Conservation (phyloP, 176 grass and related monocot genomes). For the Poa annua region DNA sequence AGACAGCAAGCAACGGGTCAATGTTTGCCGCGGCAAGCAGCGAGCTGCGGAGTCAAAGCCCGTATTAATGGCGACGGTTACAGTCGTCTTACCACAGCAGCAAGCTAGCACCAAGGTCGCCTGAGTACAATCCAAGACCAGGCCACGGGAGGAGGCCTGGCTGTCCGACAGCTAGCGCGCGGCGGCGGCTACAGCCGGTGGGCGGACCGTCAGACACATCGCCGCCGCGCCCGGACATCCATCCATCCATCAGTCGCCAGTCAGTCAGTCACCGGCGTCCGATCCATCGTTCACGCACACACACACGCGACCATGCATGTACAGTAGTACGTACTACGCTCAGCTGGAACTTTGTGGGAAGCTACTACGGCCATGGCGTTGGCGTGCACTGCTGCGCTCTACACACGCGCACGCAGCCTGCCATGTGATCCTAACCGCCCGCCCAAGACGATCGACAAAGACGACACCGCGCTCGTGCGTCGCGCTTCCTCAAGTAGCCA, state of each 20-base stretch:
- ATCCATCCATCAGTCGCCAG: not conserved
- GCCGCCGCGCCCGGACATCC: not conserved
- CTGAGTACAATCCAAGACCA: not conserved
- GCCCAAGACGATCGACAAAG: not conserved
- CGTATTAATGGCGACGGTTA: not conserved
- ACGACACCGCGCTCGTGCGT: constrained; percentile 4
- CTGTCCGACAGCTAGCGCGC: not conserved
- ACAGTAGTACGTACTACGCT: too few species aligned
- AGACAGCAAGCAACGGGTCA: not conserved
- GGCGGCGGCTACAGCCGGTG: not conserved
- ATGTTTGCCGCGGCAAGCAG: not conserved
- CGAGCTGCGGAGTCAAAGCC: not conserved
- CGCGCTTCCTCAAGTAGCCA: not conserved
- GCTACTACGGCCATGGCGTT: not conserved
- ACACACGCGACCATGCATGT: not conserved
- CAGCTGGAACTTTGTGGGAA: not conserved
- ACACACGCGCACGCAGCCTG: not conserved
- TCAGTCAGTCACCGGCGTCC: not conserved
- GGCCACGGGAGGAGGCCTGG: too few species aligned
- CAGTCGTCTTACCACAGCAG: not conserved
- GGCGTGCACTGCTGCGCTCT: not conserved
- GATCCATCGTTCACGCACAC: not conserved
- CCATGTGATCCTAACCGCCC: not conserved
- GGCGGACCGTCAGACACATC: not conserved
- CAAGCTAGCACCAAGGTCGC: not conserved